phyloP scores from a whole-genome alignment of 352 stramenopile genomes.

The Globisporangium nagaii region DNA sequence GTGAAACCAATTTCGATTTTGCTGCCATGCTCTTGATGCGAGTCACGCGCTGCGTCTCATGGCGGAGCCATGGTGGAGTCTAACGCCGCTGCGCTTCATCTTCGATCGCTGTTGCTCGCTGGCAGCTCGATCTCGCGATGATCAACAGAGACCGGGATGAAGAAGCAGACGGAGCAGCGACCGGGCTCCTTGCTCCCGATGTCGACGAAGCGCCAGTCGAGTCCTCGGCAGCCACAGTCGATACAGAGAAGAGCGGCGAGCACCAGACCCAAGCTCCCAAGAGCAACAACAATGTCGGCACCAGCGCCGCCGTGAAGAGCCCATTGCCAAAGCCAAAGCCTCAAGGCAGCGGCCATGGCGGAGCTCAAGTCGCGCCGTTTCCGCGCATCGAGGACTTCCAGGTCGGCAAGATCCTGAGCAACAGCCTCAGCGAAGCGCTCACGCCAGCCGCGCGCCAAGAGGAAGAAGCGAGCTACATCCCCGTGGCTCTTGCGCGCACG shows the following conservation, averaged over 20 bases:
- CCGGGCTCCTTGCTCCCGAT: neutral
- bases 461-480: constrained; percentile 63
- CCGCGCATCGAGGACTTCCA: constrained; percentile 38
- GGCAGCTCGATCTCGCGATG: neutral
- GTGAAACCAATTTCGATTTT: neutral
- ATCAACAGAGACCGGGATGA: neutral
- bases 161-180: neutral
- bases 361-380: constrained; percentile 24
- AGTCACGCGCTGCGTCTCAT: neutral
- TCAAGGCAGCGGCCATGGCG: neutral
- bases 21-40: neutral
- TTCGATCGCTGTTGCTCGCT: too few relatives aligned
- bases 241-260: neutral
- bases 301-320: neutral
- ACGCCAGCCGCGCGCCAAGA: constrained; percentile 7
- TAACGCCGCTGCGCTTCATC: neutral
- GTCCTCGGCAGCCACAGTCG: neutral
- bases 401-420: constrained; percentile 34
- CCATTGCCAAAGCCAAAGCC: neutral
- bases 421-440: constrained; percentile 4
- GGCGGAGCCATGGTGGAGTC: too few relatives aligned
- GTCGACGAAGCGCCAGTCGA: neutral
- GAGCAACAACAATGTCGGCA: neutral
- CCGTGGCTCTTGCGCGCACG: constrained; percentile 48
- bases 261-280: neutral